Conservation (phyloP, 768 basidiomycete species). For the Mycena rosella region DNA sequence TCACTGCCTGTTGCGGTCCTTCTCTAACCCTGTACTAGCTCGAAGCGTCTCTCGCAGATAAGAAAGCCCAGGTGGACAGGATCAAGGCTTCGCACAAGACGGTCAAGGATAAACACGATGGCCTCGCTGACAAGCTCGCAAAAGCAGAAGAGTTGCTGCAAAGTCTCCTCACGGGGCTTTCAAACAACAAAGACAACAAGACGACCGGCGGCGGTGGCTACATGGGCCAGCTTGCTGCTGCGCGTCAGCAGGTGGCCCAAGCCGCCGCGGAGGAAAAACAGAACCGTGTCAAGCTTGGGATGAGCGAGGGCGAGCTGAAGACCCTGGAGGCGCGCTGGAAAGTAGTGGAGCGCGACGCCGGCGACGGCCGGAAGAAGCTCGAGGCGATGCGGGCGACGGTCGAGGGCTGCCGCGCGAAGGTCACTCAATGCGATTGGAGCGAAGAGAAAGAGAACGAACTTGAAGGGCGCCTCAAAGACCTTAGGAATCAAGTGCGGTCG, state of each 20-base stretch:
- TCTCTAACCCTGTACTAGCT: conserved; percentile 57
- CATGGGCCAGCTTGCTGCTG: conserved; percentile 94
- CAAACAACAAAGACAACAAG: conserved; percentile 73
- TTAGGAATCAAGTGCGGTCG: conserved; percentile 65
- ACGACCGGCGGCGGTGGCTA: conserved; percentile 86
- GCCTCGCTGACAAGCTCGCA: conserved; percentile 69
- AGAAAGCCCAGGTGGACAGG: conserved; percentile 68
- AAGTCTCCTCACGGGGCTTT: conserved; percentile 92
- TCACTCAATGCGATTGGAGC: conserved; percentile 81
- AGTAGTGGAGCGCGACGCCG: conserved; percentile 86
- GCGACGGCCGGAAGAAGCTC: conserved; percentile 79
- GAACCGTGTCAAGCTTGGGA: conserved; percentile 76
- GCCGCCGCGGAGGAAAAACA: conserved; percentile 90
- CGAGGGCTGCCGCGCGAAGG: conserved; percentile 62
- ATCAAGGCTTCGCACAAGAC: conserved; percentile 67
- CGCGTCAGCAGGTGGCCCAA: conserved; percentile 80
- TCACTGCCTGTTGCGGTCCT: not conserved
- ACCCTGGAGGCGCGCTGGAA: conserved; percentile 84
- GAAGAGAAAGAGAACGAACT: conserved; percentile 75
- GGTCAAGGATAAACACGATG: conserved; percentile 78
- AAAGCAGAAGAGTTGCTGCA: conserved; percentile 95
- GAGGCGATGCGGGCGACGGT: conserved; percentile 70
- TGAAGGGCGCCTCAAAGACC: conserved; percentile 63
- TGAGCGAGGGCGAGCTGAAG: conserved; percentile 84
- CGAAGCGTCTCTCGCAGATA: conserved; percentile 66